Evolutionary conservation across 495 filamentous ascomycete genomes (phyloP), one percentile per base, ranked within the genome.

Genomic region (Aspergillus sparsus): DNA sequence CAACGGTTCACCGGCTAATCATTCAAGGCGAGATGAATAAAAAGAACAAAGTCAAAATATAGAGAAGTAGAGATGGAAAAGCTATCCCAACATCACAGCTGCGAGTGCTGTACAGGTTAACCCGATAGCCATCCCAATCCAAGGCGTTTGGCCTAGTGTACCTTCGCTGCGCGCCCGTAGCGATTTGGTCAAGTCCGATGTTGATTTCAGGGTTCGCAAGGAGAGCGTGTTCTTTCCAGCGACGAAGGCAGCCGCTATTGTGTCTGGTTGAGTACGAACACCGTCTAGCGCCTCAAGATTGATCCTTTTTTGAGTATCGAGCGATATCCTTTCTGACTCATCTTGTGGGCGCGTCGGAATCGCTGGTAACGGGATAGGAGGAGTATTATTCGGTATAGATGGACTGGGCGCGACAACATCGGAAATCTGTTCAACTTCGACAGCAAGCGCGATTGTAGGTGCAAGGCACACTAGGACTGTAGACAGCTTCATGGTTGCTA

Each of bases 61-160:
- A 33, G 45, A 36, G 34, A 1, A 11, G 46, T 12, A 33, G 15
- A 32, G n/a, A 31, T 21, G 39, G 13, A 5, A 21, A 4, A 16
- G 16, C 61, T 57, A 79, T 34, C 77, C 77, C 53, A 80, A 63
- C 75, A 78, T 79, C 32, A 78, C 74, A 9, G 77, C 77, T 11
- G 77, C 72, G 33, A 79, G 54, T 8, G 76, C 73, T 34, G 77
- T 80, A 50, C 71, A 79, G 21, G 75, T 77, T 52, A 80, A 52
- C 31, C 77, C 77, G 51, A 80, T 77, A 13, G 74, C 77, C 76
- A 79, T 79, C 27, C 77, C 77, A 52, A 78, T 77, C 77, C 77
- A 80, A 34, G 77, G 77, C 0, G 77, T 75, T 57, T 80, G 76
- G 21, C 77, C 77, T 0, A 80, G 66, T 9, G 71, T 74, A 32